Evolutionary conservation across 441 rosid genomes (phyloP).

Genomic region (Omphalea diandra): DNA sequence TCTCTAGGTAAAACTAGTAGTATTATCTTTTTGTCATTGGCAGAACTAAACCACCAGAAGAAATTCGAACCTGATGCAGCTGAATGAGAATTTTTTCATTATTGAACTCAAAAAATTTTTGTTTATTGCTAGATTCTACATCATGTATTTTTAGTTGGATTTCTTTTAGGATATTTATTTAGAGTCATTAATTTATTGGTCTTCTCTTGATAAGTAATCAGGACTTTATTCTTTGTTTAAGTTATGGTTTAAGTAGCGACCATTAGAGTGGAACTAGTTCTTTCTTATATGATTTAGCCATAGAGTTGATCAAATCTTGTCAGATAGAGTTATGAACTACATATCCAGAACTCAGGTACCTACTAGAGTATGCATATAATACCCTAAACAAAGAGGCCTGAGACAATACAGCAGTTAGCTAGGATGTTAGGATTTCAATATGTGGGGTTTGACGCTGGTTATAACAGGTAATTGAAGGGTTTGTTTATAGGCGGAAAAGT

Average conservation of each 20-base stretch:
- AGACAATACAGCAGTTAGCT: neutral
- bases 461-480: neutral
- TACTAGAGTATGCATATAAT: neutral
- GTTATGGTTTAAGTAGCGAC: too few species aligned
- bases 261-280: neutral
- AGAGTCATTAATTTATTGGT: neutral
- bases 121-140: neutral
- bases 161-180: neutral
- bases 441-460: neutral
- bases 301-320: neutral
- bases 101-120: neutral
- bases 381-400: neutral
- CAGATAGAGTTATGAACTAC: neutral
- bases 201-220: neutral
- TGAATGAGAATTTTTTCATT: neutral
- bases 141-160: neutral
- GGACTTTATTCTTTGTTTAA: neutral
- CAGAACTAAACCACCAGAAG: too few species aligned
- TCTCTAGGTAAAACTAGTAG: too few species aligned
- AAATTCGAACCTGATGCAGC: neutral
- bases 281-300: neutral
- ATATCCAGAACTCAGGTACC: neutral
- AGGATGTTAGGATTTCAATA: neutral
- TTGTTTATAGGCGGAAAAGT: neutral
- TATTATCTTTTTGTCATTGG: too few species aligned